Evolutionary conservation across 495 filamentous ascomycete genomes (phyloP).

Genomic region (Aspergillus coremiiformis): DNA sequence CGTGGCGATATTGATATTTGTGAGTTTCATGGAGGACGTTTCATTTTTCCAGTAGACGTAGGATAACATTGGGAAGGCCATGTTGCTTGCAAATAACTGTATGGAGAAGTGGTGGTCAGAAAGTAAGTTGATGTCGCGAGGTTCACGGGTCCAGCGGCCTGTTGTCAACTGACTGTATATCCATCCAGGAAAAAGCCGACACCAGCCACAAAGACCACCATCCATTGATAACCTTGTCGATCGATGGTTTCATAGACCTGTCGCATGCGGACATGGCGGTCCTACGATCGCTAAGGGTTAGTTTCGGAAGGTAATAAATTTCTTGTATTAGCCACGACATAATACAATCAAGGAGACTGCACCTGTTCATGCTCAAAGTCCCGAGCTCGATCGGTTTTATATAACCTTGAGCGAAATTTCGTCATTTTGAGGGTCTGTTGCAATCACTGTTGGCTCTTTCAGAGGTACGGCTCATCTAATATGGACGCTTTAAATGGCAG

Average conservation of each 20-base stretch:
- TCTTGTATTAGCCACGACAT: no score
- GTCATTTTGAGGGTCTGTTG: constrained; percentile 17
- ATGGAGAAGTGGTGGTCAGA: background rate
- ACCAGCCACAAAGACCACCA: constrained; percentile 51
- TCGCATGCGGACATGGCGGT: constrained; percentile 42
- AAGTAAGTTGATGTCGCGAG: no score
- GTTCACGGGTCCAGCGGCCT: no score
- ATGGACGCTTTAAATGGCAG: no score
- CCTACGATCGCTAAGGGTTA: constrained; percentile 17
- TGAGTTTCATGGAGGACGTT: constrained; percentile 27
- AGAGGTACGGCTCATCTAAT: background rate
- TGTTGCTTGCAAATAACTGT: constrained; percentile 56
- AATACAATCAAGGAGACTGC: background rate
- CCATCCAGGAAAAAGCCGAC: constrained; percentile 64
- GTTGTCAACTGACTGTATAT: constrained; percentile 53
- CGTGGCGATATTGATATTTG: constrained; percentile 54
- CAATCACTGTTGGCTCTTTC: background rate
- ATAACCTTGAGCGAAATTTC: constrained; percentile 34
- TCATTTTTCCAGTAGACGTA: constrained; percentile 55
- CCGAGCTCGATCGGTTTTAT: constrained; percentile 43
- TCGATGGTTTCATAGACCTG: constrained; percentile 46
- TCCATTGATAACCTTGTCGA: constrained; percentile 40
- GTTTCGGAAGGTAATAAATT: background rate
- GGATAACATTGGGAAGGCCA: constrained; percentile 52
- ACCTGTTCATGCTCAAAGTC: constrained; percentile 47